These are phyloP conservation scores for Rhododendron mucronatum DNA, from an alignment of 148 eudicot genomes.

Conservation along the genomic window DNA sequence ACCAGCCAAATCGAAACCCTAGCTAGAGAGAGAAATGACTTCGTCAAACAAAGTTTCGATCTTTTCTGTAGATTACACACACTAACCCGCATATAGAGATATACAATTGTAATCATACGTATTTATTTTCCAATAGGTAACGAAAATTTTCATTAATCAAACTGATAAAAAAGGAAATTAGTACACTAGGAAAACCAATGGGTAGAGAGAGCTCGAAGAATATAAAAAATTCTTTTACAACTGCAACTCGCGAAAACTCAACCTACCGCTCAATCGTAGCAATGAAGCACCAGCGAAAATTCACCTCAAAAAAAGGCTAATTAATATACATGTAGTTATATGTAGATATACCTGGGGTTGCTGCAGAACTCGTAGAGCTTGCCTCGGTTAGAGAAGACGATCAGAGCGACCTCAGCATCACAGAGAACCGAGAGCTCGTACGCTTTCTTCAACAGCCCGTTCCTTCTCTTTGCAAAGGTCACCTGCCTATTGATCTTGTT, in stretches of 20 bases:
- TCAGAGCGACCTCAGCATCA: slow-evolving; percentile 33
- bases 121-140: too few species aligned
- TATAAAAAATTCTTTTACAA: too few species aligned
- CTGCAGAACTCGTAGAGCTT: slow-evolving; percentile 32
- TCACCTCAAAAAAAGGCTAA: too few species aligned
- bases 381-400: slow-evolving; percentile 35
- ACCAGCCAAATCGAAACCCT: neutral
- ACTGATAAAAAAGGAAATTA: neutral
- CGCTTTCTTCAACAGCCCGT: slow-evolving; percentile 32
- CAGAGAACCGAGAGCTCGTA: slow-evolving; percentile 31
- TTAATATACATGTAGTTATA: too few species aligned
- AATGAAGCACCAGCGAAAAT: too few species aligned
- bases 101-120: too few species aligned
- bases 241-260: too few species aligned
- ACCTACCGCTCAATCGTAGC: too few species aligned
- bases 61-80: neutral
- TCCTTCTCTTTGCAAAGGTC: slow-evolving; percentile 30
- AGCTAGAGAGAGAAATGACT: neutral
- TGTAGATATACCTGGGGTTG: slow-evolving; percentile 25
- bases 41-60: neutral
- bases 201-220: too few species aligned
- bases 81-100: neutral
- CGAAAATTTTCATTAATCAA: too few species aligned
- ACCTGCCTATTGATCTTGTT: slow-evolving; percentile 31
- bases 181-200: neutral